Base-by-base conservation (phyloP, 805 yeast genomes). In the Kurtzmaniella cleridarum region DNA sequence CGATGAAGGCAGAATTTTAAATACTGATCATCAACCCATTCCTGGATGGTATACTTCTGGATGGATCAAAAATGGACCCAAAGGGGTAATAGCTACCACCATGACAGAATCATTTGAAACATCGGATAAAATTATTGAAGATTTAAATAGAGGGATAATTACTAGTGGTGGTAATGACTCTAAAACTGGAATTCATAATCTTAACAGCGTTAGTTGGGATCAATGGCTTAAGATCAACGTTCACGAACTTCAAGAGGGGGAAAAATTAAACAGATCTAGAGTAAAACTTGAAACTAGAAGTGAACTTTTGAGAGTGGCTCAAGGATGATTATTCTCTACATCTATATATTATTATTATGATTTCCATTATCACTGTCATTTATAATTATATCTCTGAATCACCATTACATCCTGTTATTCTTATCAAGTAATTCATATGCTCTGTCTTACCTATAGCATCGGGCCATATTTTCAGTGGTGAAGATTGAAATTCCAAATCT, bases 81-180 rank as follows among this genome's bases (percentile, higher is more conserved):
- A 75, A 23, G 98, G 98, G 1, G 95, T 88, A 3, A 93, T 93
- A 47, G 95, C 95, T 13, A 73, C 86, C 11, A 88, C 98, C 0
- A 85, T 91, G 83, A 75, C 82, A 73, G 89, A 84, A 42, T 78
- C 96, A 1, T 81, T 81, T 45, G 74, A 78, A 7, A 81, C 91
- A 0, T 91, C 88, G 0, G 86, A 79, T 20, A 62, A 70, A 10
- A 68, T 93, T 0, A 51, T 79, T 13, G 64, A 71, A 28, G 95
- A 88, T 49, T 60, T 73, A 17, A 42, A 60, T n/a, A 55, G 57
- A 27, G 64, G 53, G 2, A 31, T 53, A 3, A 54, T 51, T 35
- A 48, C 54, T 5, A 41, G 49, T 9, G 61, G 51, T 10, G 47
- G 65, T 23, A 45, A 51, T 14, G 14, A 47, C 49, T 23, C n/a